A percentile compares a stretch with the other conserved stretches of the same genome.
Evolutionary conservation across 345 rosid genomes (phyloP).

Genomic region (Capsella bursapastoris): DNA sequence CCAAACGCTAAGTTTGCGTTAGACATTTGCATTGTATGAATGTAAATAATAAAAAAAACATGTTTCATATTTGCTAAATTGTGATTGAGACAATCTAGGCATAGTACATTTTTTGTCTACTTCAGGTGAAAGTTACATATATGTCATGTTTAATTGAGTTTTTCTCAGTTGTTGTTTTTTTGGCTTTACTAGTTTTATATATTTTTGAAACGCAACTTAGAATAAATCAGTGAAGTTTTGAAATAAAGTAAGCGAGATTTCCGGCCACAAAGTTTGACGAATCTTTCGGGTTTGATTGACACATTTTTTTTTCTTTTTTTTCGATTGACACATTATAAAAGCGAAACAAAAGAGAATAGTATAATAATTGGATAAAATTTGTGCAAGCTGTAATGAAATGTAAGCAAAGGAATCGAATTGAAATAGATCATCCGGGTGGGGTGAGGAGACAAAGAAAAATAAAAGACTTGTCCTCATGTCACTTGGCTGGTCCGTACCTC

Average conservation of each 20-base stretch:
- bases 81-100: not conserved
- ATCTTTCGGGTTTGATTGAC: conserved; percentile 36
- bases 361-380: conserved; percentile 3
- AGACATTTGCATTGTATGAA: not conserved
- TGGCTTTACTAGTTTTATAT: not conserved
- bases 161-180: not conserved
- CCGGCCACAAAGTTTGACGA: conserved; percentile 45
- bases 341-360: conserved; percentile 26
- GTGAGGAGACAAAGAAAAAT: conserved; percentile 32
- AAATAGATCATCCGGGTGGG: conserved; percentile 7
- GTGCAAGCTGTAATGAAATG: conserved; percentile 28
- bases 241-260: conserved; percentile 36
- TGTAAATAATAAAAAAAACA: too few species aligned
- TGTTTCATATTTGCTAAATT: not conserved
- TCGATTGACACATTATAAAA: too few species aligned
- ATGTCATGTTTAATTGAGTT: not conserved
- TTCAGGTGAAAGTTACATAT: conserved; percentile 28
- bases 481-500: conserved; percentile 25
- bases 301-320: not conserved
- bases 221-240: not conserved
- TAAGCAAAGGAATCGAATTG: conserved; percentile 8
- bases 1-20: not conserved
- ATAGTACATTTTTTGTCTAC: not conserved
- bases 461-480: conserved; percentile 40
- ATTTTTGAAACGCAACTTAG: too few species aligned